Conservation (phyloP, 208 protist genomes). For the Trypanosoma mega region DNA sequence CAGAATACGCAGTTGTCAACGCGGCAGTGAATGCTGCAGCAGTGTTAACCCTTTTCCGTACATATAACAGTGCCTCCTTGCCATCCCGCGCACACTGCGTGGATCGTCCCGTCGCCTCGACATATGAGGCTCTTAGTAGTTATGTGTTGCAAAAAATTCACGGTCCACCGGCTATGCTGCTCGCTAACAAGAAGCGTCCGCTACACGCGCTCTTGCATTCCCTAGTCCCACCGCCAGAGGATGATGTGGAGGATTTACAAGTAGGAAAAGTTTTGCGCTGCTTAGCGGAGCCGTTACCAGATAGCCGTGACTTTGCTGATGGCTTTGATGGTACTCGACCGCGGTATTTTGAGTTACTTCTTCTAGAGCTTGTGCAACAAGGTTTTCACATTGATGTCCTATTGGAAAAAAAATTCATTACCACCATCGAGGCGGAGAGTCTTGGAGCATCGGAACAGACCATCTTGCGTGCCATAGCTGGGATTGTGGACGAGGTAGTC, state of each 20-base stretch:
- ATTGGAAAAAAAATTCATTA: slow-evolving; percentile 60
- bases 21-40: slow-evolving; percentile 63
- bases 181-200: slow-evolving; percentile 17
- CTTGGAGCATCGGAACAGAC: slow-evolving; percentile 72
- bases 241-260: slow-evolving; percentile 32
- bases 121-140: slow-evolving; percentile 49
- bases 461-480: slow-evolving; percentile 43
- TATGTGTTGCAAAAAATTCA: slow-evolving; percentile 49
- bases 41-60: slow-evolving; percentile 66
- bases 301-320: slow-evolving; percentile 79
- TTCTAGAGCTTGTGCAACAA: slow-evolving; percentile 77
- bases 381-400: slow-evolving; percentile 71
- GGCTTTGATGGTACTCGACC: slow-evolving; percentile 35
- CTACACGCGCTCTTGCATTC: slow-evolving; percentile 25
- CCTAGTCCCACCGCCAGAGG: slow-evolving; percentile 30
- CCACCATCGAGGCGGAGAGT: slow-evolving; percentile 44
- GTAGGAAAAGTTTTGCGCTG: slow-evolving; percentile 55
- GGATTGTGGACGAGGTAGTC: slow-evolving; percentile 33
- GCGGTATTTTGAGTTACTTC: slow-evolving; percentile 73
- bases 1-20: slow-evolving; percentile 79
- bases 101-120: slow-evolving; percentile 30
- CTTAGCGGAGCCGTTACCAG: slow-evolving; percentile 46
- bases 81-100: slow-evolving; percentile 29
- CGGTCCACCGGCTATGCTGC: slow-evolving; percentile 38
- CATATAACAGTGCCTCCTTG: slow-evolving; percentile 21